Evolutionary conservation across 352 stramenopile genomes (phyloP), one percentile per base, ranked within the genome.

Genomic region (Halophytophthora batemanensis): DNA sequence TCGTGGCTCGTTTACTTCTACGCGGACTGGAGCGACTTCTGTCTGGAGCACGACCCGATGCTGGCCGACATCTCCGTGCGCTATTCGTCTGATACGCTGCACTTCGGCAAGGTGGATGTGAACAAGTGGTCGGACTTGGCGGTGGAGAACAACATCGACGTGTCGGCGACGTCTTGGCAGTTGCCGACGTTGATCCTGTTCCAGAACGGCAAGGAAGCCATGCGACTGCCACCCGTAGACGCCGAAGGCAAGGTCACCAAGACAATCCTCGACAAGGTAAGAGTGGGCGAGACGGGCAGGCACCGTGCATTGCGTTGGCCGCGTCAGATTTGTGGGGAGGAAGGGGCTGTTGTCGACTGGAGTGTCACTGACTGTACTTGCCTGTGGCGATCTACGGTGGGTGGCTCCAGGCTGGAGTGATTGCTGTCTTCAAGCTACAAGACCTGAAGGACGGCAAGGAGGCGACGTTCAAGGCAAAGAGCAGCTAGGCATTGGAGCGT

Each of bases 1-100:
- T 78, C 74, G 18, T 91, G 80, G 80, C 59, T 92, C 12, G 64
- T 90, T 22, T 90, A 86, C 53, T 88, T 82, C 29, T 75, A 84
- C 51, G 61, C 77, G 3, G 76, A 89, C 59, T 90, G 78, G 77
- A 89, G 73, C 54, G 77, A 88, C 56, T 59, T 77, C 35, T 92
- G 81, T 35, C 53, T 89, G 14, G 71, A 92, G 53, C 70, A 86
- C 42, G 81, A 90, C 64, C 66, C 78, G 10, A 82, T 90, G 71
- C 53, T 87, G 34, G 81, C 81, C 43, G 68, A 87, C 2, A 59
- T 91, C 29, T 91, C 81, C 19, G 63, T 91, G 10, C 61, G 53
- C 71, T 89, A 76, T 31, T 69, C 61, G 19, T 87, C 69, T 11
- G 64, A 66, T 12, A 60, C 61, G 37, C 55, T 91, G 21, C 59